Evolutionary conservation across 2,329 filamentous ascomycete species (phyloP), one percentile per base, ranked within the genome.

Genomic region (Penicillium sp.): DNA sequence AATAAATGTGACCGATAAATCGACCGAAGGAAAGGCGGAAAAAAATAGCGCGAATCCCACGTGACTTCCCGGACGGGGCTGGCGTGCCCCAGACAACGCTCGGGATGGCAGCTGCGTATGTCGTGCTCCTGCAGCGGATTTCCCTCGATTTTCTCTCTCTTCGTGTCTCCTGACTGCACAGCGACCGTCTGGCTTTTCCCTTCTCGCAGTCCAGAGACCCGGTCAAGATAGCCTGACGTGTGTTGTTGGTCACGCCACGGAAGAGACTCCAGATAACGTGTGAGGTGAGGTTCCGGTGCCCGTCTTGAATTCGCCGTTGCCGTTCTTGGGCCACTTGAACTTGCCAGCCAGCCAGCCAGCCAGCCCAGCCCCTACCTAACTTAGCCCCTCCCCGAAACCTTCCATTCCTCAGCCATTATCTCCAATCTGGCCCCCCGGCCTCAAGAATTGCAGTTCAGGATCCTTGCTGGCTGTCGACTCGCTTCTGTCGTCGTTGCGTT

Each of bases 31-130:
- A 59, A 58, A 45, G 24, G 24, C 23, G 33, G 20, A 21, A 62
- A 63, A 63, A 61, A 54, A 55, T 56, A 58, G 55, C 14, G 47
- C 48, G 47, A 9, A 30, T 18, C 40, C 48, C 61, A 61, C 59
- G 60, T 61, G 60, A 60, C 7, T 56, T 21, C 62, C 60, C 1
- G 16, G 60, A 33, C 1, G 0, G 50, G 63, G 4, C 23, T 63
- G 62, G 63, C 58, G 62, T 50, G 55, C 53, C 26, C 23, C 33
- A 28, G 26, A 47, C 14, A 50, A 58, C 56, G 35, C 45, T 18
- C 51, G 11, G 56, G 51, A 49, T 58, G 47, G 56, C 23, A 54
- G 21, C 38, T 56, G 47, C 56, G 51, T 23, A 57, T 42, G 26
- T 23, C 28, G n/a, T 33, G 28, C 45, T 43, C 18, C 20, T 20